phyloP scores from a whole-genome alignment of 2,329 filamentous ascomycete genomes.

The Trichoderma brevicompactum region DNA sequence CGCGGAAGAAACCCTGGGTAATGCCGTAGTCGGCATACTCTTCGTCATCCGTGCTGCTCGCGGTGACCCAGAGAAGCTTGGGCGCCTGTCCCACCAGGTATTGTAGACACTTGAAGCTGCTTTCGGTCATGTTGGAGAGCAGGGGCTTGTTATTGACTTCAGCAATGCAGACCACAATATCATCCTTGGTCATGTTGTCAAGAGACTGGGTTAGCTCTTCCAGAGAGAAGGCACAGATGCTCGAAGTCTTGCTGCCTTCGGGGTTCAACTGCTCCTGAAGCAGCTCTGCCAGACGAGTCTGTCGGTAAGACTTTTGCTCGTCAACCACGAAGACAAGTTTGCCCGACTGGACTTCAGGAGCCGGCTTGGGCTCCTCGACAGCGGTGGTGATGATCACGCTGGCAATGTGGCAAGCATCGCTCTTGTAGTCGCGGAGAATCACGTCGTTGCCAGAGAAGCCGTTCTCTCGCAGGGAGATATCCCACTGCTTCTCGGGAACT shows the following conservation, averaged over 20 bases:
- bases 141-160: slow-evolving; percentile 3
- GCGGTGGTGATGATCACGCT: slow-evolving; percentile 16
- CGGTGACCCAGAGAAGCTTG: slow-evolving; percentile 3
- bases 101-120: slow-evolving; percentile 8
- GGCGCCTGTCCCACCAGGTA: neutral
- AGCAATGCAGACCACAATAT: neutral
- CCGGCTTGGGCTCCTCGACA: slow-evolving; percentile 3
- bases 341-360: neutral
- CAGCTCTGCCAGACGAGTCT: neutral
- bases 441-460: slow-evolving; percentile 18
- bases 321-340: slow-evolving; percentile 10
- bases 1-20: slow-evolving; percentile 3
- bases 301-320: slow-evolving; percentile 9
- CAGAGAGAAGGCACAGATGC: neutral
- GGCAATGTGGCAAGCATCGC: slow-evolving; percentile 2
- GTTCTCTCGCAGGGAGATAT: neutral
- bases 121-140: neutral
- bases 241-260: neutral
- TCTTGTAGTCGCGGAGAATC: slow-evolving; percentile 13
- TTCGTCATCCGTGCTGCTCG: neutral
- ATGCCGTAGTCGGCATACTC: neutral
- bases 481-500: neutral
- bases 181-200: neutral
- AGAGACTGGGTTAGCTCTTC: neutral
- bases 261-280: neutral